These are phyloP conservation scores for Rubia balearica DNA, from an alignment of 305 asterid genomes.

Conservation along the genomic window DNA sequence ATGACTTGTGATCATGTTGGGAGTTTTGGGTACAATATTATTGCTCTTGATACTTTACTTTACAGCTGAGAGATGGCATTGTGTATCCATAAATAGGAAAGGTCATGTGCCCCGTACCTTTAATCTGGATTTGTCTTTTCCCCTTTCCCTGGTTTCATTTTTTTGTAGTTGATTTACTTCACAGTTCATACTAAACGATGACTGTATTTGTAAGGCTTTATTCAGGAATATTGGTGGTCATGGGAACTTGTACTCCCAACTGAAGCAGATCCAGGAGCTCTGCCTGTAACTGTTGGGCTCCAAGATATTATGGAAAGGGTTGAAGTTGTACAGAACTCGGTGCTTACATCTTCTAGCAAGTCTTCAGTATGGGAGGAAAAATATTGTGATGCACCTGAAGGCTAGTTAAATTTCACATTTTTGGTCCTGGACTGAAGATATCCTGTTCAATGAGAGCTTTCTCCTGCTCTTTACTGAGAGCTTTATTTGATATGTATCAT, in stretches of 20 bases:
- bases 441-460: background rate
- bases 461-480: background rate
- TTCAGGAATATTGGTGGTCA: conserved; percentile 40
- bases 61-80: too few species aligned
- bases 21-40: background rate
- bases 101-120: too few species aligned
- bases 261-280: conserved; percentile 40
- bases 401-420: conserved; percentile 34
- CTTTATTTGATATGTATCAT: background rate
- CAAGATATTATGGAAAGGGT: conserved; percentile 38
- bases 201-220: conserved; percentile 21
- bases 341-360: conserved; percentile 40
- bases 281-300: conserved; percentile 31
- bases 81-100: too few species aligned
- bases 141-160: too few species aligned
- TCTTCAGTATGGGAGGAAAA: conserved; percentile 48
- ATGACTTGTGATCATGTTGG: background rate
- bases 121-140: too few species aligned
- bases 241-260: conserved; percentile 33
- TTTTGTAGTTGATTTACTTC: too few species aligned
- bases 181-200: conserved; percentile 16
- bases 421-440: conserved; percentile 2
- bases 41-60: background rate
- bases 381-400: conserved; percentile 72
- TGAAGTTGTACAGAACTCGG: conserved; percentile 36